Percentiles rank a stretch among this genome's conserved stretches.
Conservation (phyloP, 2,329 filamentous ascomycete species). For the Nannizzia gypsea region DNA sequence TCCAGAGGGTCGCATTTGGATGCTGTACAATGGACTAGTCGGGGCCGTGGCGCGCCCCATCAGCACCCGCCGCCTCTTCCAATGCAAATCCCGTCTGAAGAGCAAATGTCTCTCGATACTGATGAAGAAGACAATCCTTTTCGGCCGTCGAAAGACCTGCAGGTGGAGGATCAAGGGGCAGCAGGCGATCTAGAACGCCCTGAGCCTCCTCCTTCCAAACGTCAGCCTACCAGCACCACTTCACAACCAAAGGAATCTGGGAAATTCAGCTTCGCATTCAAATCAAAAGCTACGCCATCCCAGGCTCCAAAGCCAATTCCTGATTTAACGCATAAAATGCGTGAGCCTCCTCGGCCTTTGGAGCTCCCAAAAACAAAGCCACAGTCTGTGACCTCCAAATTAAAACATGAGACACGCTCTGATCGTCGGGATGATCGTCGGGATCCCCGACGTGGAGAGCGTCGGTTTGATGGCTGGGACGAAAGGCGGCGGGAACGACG, state of each 20-base stretch:
- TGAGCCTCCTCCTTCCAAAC: conserved; percentile 37
- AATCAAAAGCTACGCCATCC: conserved; percentile 55
- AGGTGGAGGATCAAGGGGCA: conserved; percentile 50
- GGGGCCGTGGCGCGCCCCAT: conserved; percentile 39
- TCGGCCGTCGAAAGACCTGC: conserved; percentile 52
- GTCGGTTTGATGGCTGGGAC: conserved; percentile 30
- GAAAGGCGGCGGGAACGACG: conserved; percentile 25
- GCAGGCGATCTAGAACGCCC: conserved; percentile 33
- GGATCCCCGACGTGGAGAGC: conserved; percentile 29
- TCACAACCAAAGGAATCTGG: conserved; percentile 44
- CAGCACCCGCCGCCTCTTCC: conserved; percentile 23
- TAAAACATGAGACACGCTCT: conserved; percentile 30
- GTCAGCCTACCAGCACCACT: conserved; percentile 41
- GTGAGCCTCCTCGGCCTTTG: conserved; percentile 27
- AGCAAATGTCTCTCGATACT: conserved; percentile 25
- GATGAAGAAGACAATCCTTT: conserved; percentile 51
- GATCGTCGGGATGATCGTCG: conserved; percentile 34
- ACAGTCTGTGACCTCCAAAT: conserved; percentile 23
- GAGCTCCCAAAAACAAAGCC: conserved; percentile 30
- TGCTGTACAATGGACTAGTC: conserved; percentile 59
- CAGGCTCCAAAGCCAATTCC: conserved; percentile 41
- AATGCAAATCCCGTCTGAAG: conserved; percentile 20
- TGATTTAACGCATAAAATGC: conserved; percentile 39
- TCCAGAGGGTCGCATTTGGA: conserved; percentile 50
- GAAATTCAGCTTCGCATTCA: conserved; percentile 91